Evolutionary conservation across 805 yeast genomes (phyloP).

Genomic region (Nakazawaea wickerhamii): DNA sequence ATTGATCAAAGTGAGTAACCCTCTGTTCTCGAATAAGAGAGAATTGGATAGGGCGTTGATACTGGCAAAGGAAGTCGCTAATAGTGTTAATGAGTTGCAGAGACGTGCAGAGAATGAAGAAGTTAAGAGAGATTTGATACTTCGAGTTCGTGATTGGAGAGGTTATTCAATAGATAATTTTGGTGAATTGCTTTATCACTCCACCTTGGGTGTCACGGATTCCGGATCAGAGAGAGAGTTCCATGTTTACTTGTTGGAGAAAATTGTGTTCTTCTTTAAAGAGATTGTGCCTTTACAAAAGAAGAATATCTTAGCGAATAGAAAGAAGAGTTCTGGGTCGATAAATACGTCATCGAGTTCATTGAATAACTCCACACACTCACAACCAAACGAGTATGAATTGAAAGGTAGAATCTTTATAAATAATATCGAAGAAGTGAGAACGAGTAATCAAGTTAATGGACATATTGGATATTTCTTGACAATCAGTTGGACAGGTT

Average conservation of each 20-base stretch:
- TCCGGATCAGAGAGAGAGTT: constrained; percentile 77
- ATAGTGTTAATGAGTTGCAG: constrained; percentile 88
- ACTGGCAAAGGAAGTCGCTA: constrained; percentile 79
- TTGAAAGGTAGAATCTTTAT: constrained; percentile 80
- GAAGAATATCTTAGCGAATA: constrained; percentile 43
- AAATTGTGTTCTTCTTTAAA: constrained; percentile 55
- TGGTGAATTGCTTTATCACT: constrained; percentile 80
- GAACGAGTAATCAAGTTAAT: constrained; percentile 13
- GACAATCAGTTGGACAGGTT: constrained; percentile 77
- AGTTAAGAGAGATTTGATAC: constrained; percentile 59
- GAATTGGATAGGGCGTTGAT: constrained; percentile 69
- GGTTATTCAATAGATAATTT: constrained; percentile 75
- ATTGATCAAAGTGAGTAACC: constrained; percentile 59
- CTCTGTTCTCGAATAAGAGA: constrained; percentile 44
- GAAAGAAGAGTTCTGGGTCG: constrained; percentile 44
- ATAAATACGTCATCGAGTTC: constrained; percentile 28
- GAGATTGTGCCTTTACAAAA: constrained; percentile 38
- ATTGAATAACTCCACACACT: constrained; percentile 7
- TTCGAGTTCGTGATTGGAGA: constrained; percentile 85
- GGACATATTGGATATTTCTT: constrained; percentile 47
- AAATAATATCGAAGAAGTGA: constrained; percentile 53
- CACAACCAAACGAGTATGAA: constrained; percentile 32
- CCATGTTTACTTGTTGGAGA: constrained; percentile 82
- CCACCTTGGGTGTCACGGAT: constrained; percentile 64
- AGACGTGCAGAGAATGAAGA: constrained; percentile 84